These are phyloP conservation scores for Sordariomycetes sp. DNA, from an alignment of 2,329 filamentous ascomycete genomes.

Conservation along the genomic window DNA sequence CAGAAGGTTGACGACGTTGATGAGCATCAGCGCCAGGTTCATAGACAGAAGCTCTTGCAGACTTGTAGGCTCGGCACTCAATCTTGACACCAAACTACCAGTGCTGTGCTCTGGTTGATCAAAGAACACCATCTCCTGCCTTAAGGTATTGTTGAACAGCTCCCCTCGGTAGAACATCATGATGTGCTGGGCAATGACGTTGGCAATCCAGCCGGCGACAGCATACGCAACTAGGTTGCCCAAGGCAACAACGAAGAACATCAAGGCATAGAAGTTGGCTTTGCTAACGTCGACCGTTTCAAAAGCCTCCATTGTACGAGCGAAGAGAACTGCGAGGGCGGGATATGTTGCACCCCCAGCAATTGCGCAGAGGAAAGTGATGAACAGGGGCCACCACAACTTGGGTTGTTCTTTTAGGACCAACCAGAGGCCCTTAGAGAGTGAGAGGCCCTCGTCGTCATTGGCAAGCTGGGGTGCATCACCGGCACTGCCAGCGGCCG, in stretches of 20 bases:
- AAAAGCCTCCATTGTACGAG: slow-evolving; percentile 28
- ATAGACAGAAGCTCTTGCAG: slow-evolving; percentile 40
- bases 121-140: slow-evolving; percentile 43
- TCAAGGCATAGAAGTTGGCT: slow-evolving; percentile 43
- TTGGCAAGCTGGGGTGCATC: slow-evolving; percentile 5
- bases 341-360: slow-evolving; percentile 26
- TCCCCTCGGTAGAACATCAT: slow-evolving; percentile 25
- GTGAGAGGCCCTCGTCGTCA: slow-evolving; percentile 10
- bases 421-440: slow-evolving; percentile 18
- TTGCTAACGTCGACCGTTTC: slow-evolving; percentile 17
- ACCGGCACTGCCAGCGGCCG: slow-evolving; percentile 9
- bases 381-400: slow-evolving; percentile 13
- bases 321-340: slow-evolving; percentile 28
- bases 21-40: slow-evolving; percentile 37
- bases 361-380: slow-evolving; percentile 13
- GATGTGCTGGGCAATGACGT: slow-evolving; percentile 23
- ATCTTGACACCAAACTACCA: slow-evolving; percentile 25
- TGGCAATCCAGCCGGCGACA: slow-evolving; percentile 23
- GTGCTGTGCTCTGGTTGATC: slow-evolving; percentile 26
- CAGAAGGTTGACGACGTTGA: slow-evolving; percentile 34
- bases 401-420: slow-evolving; percentile 19
- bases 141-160: slow-evolving; percentile 40
- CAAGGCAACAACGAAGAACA: slow-evolving; percentile 46
- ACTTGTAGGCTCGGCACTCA: slow-evolving; percentile 31
- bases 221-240: slow-evolving; percentile 34